Evolutionary conservation across 75 land plant genomes (phyloP).

Genomic region (Azolla pinnata): DNA sequence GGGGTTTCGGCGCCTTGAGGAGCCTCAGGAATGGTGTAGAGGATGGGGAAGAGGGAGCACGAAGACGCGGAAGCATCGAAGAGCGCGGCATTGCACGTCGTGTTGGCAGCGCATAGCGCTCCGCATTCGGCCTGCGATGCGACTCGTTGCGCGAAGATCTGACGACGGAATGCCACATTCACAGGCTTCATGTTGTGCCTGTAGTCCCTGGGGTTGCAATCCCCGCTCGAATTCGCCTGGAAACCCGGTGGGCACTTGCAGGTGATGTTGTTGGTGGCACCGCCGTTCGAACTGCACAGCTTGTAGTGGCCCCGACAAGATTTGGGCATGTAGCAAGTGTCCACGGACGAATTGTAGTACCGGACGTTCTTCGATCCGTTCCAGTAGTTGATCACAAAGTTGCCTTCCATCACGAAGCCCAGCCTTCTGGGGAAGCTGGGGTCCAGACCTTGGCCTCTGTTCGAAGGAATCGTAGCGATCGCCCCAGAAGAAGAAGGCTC

Average conservation of each 20-base stretch:
- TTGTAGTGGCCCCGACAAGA: neutral
- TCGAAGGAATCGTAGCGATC: neutral
- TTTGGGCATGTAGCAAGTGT: neutral
- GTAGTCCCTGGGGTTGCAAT: neutral
- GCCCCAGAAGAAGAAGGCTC: neutral
- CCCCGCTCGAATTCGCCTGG: neutral
- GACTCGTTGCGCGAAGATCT: neutral
- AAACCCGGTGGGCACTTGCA: too few relatives aligned
- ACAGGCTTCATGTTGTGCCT: neutral
- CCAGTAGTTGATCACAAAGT: neutral
- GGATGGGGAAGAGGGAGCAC: neutral
- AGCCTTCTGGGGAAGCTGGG: neutral
- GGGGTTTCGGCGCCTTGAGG: neutral
- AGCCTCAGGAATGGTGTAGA: neutral
- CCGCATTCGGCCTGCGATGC: neutral
- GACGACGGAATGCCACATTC: neutral
- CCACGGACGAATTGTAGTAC: neutral
- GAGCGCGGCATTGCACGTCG: neutral
- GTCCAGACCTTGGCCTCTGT: neutral
- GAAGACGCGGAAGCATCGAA: neutral
- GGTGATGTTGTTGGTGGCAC: too few relatives aligned
- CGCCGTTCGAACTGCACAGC: neutral
- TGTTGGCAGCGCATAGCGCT: neutral
- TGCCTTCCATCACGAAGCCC: neutral
- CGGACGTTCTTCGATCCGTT: neutral